phyloP scores from a whole-genome alignment of 805 yeast species.

The Teunomyces atbi region DNA sequence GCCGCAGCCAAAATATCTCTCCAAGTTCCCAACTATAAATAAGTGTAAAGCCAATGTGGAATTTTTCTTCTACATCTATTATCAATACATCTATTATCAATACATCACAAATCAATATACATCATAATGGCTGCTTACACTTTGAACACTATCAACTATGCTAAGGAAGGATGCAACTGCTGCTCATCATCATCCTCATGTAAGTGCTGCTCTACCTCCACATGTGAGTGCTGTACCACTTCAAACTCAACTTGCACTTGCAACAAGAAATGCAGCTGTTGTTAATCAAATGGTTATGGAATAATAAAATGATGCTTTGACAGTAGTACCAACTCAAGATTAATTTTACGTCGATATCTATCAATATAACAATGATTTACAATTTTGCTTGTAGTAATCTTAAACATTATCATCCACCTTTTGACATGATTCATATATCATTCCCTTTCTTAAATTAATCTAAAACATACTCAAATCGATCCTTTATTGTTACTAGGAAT shows the following conservation, averaged over 20 bases:
- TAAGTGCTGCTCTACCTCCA: not conserved
- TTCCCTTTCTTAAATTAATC: too few species aligned
- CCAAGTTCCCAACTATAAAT: not conserved
- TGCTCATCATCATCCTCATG: not conserved
- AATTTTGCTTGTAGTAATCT: too few species aligned
- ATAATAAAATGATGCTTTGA: not conserved
- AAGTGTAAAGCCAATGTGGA: not conserved
- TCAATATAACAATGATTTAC: too few species aligned
- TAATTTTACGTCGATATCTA: too few species aligned
- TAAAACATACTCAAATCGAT: too few species aligned
- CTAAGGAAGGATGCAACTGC: not conserved
- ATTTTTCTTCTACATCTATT: not conserved
- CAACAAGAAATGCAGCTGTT: not conserved
- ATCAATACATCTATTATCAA: not conserved
- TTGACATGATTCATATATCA: too few species aligned
- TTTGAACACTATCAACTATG: not conserved
- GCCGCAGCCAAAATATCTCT: not conserved
- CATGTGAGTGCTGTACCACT: not conserved
- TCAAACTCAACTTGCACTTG: not conserved
- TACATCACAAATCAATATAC: not conserved
- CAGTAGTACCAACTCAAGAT: too few species aligned
- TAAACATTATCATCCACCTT: too few species aligned
- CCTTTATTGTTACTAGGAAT: too few species aligned
- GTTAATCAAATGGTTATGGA: not conserved
- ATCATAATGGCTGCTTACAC: not conserved